Conservation (phyloP, 2,329 filamentous ascomycete genomes). For the Diaporthe citrichinensis region DNA sequence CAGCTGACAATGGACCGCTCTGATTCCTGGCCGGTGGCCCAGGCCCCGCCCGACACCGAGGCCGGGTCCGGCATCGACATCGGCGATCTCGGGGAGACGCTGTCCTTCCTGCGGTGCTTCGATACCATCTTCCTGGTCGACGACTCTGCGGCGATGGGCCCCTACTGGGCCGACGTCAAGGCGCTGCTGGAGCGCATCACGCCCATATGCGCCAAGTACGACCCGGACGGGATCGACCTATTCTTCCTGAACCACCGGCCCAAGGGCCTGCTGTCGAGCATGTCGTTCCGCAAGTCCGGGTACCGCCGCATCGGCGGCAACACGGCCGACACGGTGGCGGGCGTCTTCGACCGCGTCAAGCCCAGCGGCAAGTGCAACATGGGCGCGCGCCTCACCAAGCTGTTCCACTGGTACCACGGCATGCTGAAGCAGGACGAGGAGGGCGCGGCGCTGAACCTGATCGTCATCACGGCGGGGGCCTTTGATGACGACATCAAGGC, state of each 20-base stretch:
- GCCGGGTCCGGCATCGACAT: conserved; percentile 37
- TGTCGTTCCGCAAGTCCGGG: conserved; percentile 45
- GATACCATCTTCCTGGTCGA: conserved; percentile 43
- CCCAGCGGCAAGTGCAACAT: conserved; percentile 48
- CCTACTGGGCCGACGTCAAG: conserved; percentile 40
- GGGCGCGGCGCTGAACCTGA: conserved; percentile 48
- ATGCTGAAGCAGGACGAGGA: conserved; percentile 48
- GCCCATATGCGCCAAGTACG: conserved; percentile 42
- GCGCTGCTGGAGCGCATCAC: conserved; percentile 41
- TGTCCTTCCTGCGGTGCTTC: conserved; percentile 42
- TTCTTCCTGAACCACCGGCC: conserved; percentile 43
- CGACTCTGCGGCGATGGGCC: conserved; percentile 41
- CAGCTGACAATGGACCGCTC: conserved; percentile 14
- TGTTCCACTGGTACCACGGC: conserved; percentile 48
- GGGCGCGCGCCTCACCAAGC: conserved; percentile 47
- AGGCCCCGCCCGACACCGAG: conserved; percentile 13
- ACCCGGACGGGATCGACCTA: conserved; percentile 42
- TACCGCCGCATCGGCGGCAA: conserved; percentile 43
- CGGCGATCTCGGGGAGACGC: conserved; percentile 41
- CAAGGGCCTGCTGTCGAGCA: conserved; percentile 41
- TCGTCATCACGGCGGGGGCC: conserved; percentile 48
- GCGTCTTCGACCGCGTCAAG: conserved; percentile 46
- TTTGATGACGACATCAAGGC: conserved; percentile 44
- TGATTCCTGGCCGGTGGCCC: conserved; percentile 38
- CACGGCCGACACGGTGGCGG: conserved; percentile 46